Evolutionary conservation across 1,284 basidiomycete species (phyloP).

Genomic region (Inonotus hispidus): DNA sequence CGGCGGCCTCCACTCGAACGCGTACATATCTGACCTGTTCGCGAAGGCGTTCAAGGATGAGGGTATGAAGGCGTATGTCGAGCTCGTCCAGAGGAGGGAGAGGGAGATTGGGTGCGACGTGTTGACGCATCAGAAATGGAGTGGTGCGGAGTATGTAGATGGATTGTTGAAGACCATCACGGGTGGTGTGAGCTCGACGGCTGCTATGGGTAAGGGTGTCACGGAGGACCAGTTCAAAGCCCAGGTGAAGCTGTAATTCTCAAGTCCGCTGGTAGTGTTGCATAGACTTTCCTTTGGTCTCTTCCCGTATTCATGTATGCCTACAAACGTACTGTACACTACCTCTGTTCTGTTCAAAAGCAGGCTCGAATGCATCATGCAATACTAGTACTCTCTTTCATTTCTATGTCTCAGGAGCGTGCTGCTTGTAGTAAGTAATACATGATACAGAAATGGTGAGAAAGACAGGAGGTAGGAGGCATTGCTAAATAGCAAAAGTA

Average conservation of each 20-base stretch:
- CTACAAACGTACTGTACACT: not conserved
- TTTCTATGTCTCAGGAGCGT: not conserved
- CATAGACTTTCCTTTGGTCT: not conserved
- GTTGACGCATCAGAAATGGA: constrained; percentile 92
- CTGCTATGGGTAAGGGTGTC: constrained; percentile 93
- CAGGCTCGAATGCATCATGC: not conserved
- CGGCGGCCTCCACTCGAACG: constrained; percentile 94
- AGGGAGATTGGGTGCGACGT: constrained; percentile 89
- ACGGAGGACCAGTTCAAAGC: constrained; percentile 84
- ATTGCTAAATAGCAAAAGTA: too few species aligned
- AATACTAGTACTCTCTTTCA: not conserved
- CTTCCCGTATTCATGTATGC: not conserved
- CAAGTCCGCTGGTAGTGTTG: not conserved
- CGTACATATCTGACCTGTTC: constrained; percentile 93
- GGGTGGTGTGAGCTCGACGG: constrained; percentile 90
- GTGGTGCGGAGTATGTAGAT: constrained; percentile 91
- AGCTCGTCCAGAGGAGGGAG: constrained; percentile 81
- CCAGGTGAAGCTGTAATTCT: constrained; percentile 9
- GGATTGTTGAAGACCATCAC: constrained; percentile 91
- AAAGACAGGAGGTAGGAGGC: too few species aligned
- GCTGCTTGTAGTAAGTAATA: too few species aligned
- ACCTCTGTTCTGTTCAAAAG: not conserved
- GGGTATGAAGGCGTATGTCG: constrained; percentile 90
- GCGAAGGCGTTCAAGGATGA: constrained; percentile 85
- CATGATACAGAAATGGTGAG: too few species aligned